A percentile compares a stretch with the other conserved stretches of the same genome.
These are phyloP conservation scores for Exobasidium rhododendri DNA, from an alignment of 1,284 basidiomycete genomes.

Conservation along the genomic window DNA sequence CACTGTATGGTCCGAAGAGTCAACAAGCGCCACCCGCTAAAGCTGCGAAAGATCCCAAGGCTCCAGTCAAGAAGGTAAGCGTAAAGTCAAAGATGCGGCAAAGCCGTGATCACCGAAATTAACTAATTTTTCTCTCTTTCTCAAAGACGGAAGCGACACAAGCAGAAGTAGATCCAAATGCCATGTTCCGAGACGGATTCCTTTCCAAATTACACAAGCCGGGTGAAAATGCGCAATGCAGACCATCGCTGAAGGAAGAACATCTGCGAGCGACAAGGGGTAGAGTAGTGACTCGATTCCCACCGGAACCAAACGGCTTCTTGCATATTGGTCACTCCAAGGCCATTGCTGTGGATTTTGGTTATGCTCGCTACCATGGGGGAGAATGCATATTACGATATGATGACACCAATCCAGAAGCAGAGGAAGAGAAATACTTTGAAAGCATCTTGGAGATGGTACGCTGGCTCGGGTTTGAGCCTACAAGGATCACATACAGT, in stretches of 20 bases:
- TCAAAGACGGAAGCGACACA: conserved; percentile 4
- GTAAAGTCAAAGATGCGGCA: not conserved
- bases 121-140: too few relatives aligned
- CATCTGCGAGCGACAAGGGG: conserved; percentile 81
- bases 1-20: conserved; percentile 75
- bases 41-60: conserved; percentile 25
- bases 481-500: conserved; percentile 98
- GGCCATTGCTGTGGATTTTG: conserved; percentile 97
- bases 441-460: conserved; percentile 93
- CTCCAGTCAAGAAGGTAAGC: conserved; percentile 9
- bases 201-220: conserved; percentile 88
- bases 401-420: conserved; percentile 98
- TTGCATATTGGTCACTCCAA: conserved; percentile 95
- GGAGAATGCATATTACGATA: conserved; percentile 91
- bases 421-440: conserved; percentile 92
- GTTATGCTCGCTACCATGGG: conserved; percentile 85
- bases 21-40: conserved; percentile 27
- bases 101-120: not conserved
- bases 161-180: conserved; percentile 56
- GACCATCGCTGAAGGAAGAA: conserved; percentile 71
- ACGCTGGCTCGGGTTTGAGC: conserved; percentile 95
- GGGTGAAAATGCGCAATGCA: conserved; percentile 87
- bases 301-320: conserved; percentile 96
- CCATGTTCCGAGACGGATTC: conserved; percentile 92
- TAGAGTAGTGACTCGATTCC: conserved; percentile 90